Evolutionary conservation across 2,329 filamentous ascomycete genomes (phyloP).

Genomic region (Aspergillus sp.): DNA sequence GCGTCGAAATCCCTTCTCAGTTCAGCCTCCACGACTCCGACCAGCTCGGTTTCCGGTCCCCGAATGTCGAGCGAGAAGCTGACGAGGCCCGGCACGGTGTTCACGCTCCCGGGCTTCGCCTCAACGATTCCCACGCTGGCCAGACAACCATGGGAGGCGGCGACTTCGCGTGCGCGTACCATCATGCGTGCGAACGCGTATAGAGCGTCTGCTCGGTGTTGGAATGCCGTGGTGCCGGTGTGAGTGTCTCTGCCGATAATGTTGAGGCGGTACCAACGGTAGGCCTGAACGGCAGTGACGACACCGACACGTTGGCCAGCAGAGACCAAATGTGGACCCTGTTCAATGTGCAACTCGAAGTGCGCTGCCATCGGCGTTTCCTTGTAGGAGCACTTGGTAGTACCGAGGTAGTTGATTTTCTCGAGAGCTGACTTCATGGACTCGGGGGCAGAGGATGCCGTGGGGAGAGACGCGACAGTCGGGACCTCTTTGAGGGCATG

Average conservation of each 20-base stretch:
- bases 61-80: constrained; percentile 68
- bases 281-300: constrained; percentile 71
- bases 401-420: constrained; percentile 68
- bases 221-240: constrained; percentile 70
- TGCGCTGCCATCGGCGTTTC: constrained; percentile 68
- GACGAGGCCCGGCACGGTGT: constrained; percentile 69
- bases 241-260: constrained; percentile 68
- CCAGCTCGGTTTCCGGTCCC: constrained; percentile 53
- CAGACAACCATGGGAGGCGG: constrained; percentile 58
- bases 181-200: constrained; percentile 68
- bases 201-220: constrained; percentile 65
- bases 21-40: constrained; percentile 57
- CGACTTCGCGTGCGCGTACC: constrained; percentile 61
- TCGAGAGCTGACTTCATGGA: constrained; percentile 68
- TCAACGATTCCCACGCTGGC: constrained; percentile 69
- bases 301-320: constrained; percentile 63
- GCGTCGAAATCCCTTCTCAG: constrained; percentile 57
- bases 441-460: constrained; percentile 52
- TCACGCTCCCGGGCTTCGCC: constrained; percentile 65
- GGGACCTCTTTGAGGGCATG: constrained; percentile 62
- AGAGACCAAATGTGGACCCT: constrained; percentile 71
- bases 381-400: constrained; percentile 54
- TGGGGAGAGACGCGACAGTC: constrained; percentile 40
- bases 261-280: constrained; percentile 69
- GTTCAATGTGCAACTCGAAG: constrained; percentile 83